Evolutionary conservation across 2,329 filamentous ascomycete species (phyloP).

Genomic region (Stachybotrys echinatus): DNA sequence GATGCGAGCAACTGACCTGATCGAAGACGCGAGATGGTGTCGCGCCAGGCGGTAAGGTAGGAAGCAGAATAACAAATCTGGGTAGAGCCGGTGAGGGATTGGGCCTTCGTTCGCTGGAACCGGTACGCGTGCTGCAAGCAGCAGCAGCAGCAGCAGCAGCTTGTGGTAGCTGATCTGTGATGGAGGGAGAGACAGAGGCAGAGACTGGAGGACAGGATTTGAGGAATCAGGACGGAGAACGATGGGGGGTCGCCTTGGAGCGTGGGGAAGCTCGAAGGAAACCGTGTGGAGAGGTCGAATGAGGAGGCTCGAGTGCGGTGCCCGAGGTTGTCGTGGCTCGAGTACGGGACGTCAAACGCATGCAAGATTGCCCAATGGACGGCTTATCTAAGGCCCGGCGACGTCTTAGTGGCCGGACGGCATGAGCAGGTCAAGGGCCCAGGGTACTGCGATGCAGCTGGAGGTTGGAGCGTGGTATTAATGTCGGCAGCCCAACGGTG

Average conservation of each 20-base stretch:
- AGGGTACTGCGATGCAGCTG: neutral
- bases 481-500: neutral
- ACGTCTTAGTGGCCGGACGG: neutral
- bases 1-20: slow-evolving; percentile 20
- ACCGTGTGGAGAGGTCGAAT: slow-evolving; percentile 25
- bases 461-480: neutral
- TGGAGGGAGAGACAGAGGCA: slow-evolving; percentile 14
- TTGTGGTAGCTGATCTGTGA: neutral
- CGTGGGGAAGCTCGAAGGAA: slow-evolving; percentile 23
- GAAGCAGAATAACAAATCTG: slow-evolving; percentile 14
- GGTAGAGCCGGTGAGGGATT: slow-evolving; percentile 5
- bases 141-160: slow-evolving; percentile 5
- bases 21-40: slow-evolving; percentile 14
- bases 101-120: slow-evolving; percentile 22
- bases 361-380: slow-evolving; percentile 30
- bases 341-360: slow-evolving; percentile 20
- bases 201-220: slow-evolving; percentile 23
- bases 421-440: neutral
- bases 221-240: slow-evolving; percentile 12
- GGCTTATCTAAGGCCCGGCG: neutral
- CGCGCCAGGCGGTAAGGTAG: slow-evolving; percentile 20
- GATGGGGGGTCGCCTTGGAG: slow-evolving; percentile 9
- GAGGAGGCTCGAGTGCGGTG: slow-evolving; percentile 23
- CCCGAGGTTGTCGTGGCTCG: slow-evolving; percentile 31
- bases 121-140: slow-evolving; percentile 27